Base-by-base conservation (phyloP, 2,329 filamentous ascomycete species). In the Corniculantispora saksenae region DNA sequence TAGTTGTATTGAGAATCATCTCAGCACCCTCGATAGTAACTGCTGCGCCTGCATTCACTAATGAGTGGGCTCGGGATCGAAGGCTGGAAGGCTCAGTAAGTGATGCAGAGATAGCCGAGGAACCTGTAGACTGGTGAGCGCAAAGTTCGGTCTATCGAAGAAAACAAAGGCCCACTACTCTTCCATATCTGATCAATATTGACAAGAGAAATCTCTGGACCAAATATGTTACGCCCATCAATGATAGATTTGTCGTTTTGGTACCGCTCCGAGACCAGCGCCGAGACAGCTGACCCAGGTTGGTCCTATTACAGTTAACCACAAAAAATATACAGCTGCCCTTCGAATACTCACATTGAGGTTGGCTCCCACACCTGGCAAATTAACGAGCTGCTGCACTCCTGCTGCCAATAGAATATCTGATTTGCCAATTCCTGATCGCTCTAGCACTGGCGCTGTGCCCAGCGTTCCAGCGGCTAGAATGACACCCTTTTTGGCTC, bases 391-490 rank as follows among this genome's bases (percentile, higher is more conserved):
- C 10, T 83, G 77, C 2, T 76, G 70, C 65, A 88, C 83, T n/a
- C 76, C 73, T 67, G 82, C 78, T 9, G 76, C 74, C 17, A 77
- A 63, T 7, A 89, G 77, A 65, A 86, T 81, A 0, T 75, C 70
- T 7, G 69, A 68, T 1, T 81, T 81, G 3, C 86, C 86, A 38
- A 88, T 78, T 53, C 86, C 86, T 23, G 80, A 84, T 8, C 86
- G 77, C 71, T 85, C 84, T 29, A 89, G 79, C 1, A 88, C 73
- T 58, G 67, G 63, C 7, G 66, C 29, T 23, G 60, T 66, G 12
- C 66, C 67, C 29, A 70, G 50, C 15, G 67, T 53, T 10, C 69
- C 69, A 3, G 69, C 66, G 2, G 69, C 64, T 48, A 70, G 60
- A 25, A 70, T 69, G 45, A 68, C 65, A 17, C 65, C 62, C 27